These are phyloP conservation scores for Fusarium transvaalense DNA, from an alignment of 2,329 filamentous ascomycete species.

Conservation along the genomic window DNA sequence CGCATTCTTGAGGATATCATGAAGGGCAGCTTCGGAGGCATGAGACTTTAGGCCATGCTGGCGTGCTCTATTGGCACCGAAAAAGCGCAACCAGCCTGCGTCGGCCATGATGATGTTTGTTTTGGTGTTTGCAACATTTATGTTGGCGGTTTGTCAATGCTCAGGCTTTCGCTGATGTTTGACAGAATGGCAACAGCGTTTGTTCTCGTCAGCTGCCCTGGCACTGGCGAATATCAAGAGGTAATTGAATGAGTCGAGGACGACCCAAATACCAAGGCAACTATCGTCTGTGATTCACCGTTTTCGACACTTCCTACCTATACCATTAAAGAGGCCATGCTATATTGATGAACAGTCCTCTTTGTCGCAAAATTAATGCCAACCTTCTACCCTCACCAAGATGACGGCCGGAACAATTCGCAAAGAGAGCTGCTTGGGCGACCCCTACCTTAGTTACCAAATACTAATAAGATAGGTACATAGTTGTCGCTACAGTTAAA, in stretches of 20 bases:
- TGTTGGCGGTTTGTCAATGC: neutral
- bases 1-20: slow-evolving; percentile 23
- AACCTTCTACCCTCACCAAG: neutral
- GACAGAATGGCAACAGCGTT: neutral
- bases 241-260: neutral
- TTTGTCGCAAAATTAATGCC: neutral
- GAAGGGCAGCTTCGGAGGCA: slow-evolving; percentile 42
- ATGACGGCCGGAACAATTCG: neutral
- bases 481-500: too few species aligned
- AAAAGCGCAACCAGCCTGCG: slow-evolving; percentile 43
- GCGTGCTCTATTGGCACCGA: slow-evolving; percentile 44
- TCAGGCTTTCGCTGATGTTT: neutral
- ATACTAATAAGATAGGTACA: neutral
- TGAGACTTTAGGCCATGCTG: slow-evolving; percentile 38
- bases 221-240: neutral
- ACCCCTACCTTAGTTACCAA: neutral
- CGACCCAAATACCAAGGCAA: neutral
- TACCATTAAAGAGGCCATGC: neutral
- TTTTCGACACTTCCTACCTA: neutral
- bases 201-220: neutral
- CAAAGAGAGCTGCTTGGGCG: neutral
- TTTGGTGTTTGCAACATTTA: neutral
- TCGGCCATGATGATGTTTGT: slow-evolving; percentile 39
- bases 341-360: neutral
- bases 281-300: neutral